Evolutionary conservation across 495 filamentous ascomycete species (phyloP), one percentile per base, ranked within the genome.

Genomic region (Massariosphaeria phaeospora): DNA sequence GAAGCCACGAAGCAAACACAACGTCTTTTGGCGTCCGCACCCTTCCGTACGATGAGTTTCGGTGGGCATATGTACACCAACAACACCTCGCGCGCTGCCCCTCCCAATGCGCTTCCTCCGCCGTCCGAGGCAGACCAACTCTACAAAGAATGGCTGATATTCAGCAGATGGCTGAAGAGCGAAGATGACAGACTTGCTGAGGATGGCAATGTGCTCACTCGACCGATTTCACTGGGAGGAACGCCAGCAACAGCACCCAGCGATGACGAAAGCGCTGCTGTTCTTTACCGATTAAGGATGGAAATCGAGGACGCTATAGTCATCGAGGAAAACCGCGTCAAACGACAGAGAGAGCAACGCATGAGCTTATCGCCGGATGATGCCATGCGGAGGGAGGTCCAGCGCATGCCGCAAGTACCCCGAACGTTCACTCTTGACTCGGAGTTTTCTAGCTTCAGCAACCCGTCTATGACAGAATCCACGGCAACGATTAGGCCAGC

Each of bases 1-100:
- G 55, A 52, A 35, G 47, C 55, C 23, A 59, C 55, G 5, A 59
- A 59, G 25, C 55, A 52, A 20, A 59, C 55, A 24, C 55, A 59
- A 35, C 47, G 55, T 15, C 55, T 59, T 7, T 42, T 59, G 6
- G 55, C 46, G 23, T 52, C 30, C 3, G 42, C 48, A 21, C 55
- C 55, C 2, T 52, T 52, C 13, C 55, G 55, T 2, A 26, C 48
- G 23, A 47, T 59, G 31, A 59, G 55, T 35, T 52, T 59, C 34
- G 48, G 41, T 30, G 55, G 55, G 23, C 55, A 59, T 6, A 39
- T 45, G 29, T 59, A 59, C 48, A 46, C 39, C 47, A 59, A 6
- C 12, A 47, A 52, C 35, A 48, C 48, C 20, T 21, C 21, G 12
- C 38, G 47, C 39, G 20, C 26, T 8, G 51, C 55, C 3, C 35